phyloP scores from a whole-genome alignment of 345 rosid species.

The Cardamine occulta region DNA sequence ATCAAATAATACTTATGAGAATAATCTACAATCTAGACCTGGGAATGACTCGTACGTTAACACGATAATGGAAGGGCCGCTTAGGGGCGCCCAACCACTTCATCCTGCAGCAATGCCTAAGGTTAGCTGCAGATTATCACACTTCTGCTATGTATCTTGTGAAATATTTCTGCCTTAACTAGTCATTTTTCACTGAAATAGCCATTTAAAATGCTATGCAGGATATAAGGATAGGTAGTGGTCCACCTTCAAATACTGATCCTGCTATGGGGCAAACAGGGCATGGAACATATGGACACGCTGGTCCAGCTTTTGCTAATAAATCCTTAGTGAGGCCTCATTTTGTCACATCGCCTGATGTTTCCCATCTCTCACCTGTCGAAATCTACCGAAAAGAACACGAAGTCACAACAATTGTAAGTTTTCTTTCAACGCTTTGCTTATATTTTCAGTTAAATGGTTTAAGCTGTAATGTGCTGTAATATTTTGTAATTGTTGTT shows the following conservation, averaged over 20 bases:
- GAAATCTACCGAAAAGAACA: conserved; percentile 80
- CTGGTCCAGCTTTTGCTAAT: conserved; percentile 57
- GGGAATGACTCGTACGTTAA: conserved; percentile 59
- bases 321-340: conserved; percentile 56
- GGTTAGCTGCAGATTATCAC: conserved; percentile 45
- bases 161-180: conserved; percentile 2
- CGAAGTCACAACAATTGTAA: conserved; percentile 85
- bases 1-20: conserved; percentile 55
- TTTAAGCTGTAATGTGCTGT: conserved; percentile 37
- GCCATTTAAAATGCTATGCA: conserved; percentile 37
- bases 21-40: conserved; percentile 59
- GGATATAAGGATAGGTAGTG: conserved; percentile 60
- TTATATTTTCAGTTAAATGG: background rate
- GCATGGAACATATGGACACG: conserved; percentile 56
- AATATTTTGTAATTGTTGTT: conserved; percentile 45
- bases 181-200: conserved; percentile 5
- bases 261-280: conserved; percentile 52
- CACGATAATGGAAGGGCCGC: conserved; percentile 61
- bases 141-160: conserved; percentile 16
- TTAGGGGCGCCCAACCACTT: conserved; percentile 59
- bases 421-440: conserved; percentile 39
- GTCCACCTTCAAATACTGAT: conserved; percentile 51
- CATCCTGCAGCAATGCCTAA: conserved; percentile 59
- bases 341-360: conserved; percentile 53
- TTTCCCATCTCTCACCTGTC: conserved; percentile 58